Percentiles rank a stretch among this genome's conserved stretches.
phyloP scores from a whole-genome alignment of 192 early-diverging fungal genomes.

The Backusella psychrophila region DNA sequence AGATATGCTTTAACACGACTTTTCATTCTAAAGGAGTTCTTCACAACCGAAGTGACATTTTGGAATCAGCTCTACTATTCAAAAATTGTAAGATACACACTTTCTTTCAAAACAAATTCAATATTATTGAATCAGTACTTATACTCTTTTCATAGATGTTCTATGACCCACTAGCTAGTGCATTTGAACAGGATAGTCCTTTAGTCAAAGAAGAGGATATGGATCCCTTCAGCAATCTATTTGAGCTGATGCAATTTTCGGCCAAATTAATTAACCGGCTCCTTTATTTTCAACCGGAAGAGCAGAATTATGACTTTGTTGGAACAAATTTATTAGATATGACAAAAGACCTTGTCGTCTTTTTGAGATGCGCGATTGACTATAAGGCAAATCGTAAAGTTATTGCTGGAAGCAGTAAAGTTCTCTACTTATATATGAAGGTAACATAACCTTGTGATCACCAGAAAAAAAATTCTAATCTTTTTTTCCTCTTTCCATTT shows the following conservation, averaged over 20 bases:
- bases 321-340: conserved; percentile 13
- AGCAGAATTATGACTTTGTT: not conserved
- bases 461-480: not conserved
- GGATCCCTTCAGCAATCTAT: conserved; percentile 10
- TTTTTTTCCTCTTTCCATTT: not conserved
- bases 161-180: conserved; percentile 30
- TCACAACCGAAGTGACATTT: conserved; percentile 29
- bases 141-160: conserved; percentile 31
- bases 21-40: conserved; percentile 30
- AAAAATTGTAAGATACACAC: conserved; percentile 17
- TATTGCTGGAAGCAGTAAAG: conserved; percentile 16
- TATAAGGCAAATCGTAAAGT: conserved; percentile 25
- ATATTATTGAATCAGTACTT: not conserved
- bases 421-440: conserved; percentile 25
- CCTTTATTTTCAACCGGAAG: not conserved
- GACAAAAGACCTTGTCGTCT: conserved; percentile 1
- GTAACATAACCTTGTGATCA: not conserved
- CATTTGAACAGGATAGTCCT: conserved; percentile 7
- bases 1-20: conserved; percentile 13
- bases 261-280: not conserved
- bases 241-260: conserved; percentile 17
- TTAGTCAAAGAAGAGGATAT: conserved; percentile 9
- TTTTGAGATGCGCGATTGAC: conserved; percentile 18
- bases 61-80: conserved; percentile 43
- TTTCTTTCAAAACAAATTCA: not conserved